Base-by-base conservation (phyloP, 352 stramenopile species). In the Lagenidium giganteum region DNA sequence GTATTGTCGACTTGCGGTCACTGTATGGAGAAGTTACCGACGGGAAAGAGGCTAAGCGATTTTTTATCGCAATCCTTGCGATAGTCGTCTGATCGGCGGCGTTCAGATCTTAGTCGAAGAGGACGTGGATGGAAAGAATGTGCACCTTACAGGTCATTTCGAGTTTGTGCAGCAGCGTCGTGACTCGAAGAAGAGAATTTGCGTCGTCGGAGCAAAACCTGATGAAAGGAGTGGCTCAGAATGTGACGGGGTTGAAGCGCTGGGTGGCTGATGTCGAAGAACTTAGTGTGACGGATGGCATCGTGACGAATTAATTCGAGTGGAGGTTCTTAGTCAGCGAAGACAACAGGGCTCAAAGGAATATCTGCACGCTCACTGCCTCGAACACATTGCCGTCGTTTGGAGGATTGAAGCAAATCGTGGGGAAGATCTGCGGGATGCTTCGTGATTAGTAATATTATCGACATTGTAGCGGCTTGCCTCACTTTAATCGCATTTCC, bases 111-210 rank as follows among this genome's bases (percentile, higher is more conserved):
- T 49, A n/a, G 51, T 60, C 18, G 44, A 54, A 46, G 51, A 60
- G 34, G 20, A 42, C 23, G 44, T 66, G 29, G 33, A n/a, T 29
- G 51, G 46, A 13, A 62, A 47, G 33, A 47, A 51, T 11, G 51
- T 59, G 16, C 46, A 29, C 13, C 17, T 55, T 21, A 28, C 58
- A 21, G 51, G 41, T 43, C 29, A 22, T 12, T 61, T 65, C 23
- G 56, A 61, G 29, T 61, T 61, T 44, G 51, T 61, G 24, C 38
- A 61, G 11, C 44, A 57, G 51, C 45, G 56, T 42, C 40, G 51
- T 24, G 42, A 3, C 8, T n/a, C n/a, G n/a, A n/a, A n/a, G n/a
- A 66, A 51, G 37, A 37, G 34, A 17, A 35, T 66, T 36, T 39
- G 31, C 4, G 46, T 66, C 32, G 37, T 57, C 28, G 20, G 44